phyloP scores from a whole-genome alignment of 169 alveolate genomes.

The Blepharisma undulans region DNA sequence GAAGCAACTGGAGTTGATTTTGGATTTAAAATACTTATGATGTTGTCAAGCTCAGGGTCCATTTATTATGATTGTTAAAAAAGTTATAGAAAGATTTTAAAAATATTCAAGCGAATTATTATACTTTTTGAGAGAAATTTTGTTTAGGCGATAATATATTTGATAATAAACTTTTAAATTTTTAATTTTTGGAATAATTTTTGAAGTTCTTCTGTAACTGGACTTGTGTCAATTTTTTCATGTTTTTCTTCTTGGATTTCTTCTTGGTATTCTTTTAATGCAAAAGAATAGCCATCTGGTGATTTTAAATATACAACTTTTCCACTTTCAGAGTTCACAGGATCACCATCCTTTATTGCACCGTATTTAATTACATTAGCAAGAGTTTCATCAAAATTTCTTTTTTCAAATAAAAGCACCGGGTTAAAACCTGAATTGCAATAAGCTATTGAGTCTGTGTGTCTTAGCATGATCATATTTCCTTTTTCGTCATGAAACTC shows the following conservation, averaged over 20 bases:
- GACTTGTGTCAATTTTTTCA: neutral
- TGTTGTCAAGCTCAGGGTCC: constrained; percentile 17
- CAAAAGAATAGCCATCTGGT: constrained; percentile 34
- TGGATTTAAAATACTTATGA: constrained; percentile 5
- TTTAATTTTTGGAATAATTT: neutral
- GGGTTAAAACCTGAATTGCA: constrained; percentile 5
- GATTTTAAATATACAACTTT: neutral
- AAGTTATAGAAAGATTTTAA: neutral
- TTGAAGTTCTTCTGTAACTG: constrained; percentile 21
- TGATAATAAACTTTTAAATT: neutral
- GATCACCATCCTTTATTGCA: neutral
- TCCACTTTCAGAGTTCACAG: neutral
- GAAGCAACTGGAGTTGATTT: neutral
- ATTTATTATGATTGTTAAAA: neutral
- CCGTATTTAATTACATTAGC: neutral
- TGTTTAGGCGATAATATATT: too few species aligned
- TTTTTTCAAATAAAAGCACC: neutral
- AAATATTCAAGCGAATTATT: neutral
- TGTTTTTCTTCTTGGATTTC: neutral
- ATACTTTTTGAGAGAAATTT: too few species aligned
- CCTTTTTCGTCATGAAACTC: constrained; percentile 2
- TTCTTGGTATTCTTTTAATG: neutral
- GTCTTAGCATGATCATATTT: neutral
- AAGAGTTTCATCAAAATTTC: neutral
- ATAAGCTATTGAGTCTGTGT: constrained; percentile 2